phyloP scores from a whole-genome alignment of 2,329 filamentous ascomycete genomes.

The Byssochlamys sp. region DNA sequence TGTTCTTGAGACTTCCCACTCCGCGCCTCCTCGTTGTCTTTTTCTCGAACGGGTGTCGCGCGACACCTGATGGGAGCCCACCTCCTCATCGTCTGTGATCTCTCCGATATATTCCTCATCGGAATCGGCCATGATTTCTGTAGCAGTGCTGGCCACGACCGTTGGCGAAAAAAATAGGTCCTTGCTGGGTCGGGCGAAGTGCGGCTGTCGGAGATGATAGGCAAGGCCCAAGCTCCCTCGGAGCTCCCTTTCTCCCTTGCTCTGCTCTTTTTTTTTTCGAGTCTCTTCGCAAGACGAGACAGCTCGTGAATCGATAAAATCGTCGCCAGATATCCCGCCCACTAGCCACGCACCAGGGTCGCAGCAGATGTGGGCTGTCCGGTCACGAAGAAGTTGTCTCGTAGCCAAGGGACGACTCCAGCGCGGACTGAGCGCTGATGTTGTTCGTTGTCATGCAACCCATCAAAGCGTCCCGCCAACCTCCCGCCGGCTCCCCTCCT shows the following conservation, averaged over 20 bases:
- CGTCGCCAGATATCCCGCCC: background rate
- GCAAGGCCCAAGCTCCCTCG: constrained; percentile 23
- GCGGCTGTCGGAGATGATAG: constrained; percentile 3
- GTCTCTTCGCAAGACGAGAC: background rate
- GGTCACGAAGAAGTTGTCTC: constrained; percentile 19
- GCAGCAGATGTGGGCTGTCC: constrained; percentile 22
- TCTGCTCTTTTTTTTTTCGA: background rate
- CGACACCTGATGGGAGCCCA: constrained; percentile 20
- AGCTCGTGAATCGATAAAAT: background rate
- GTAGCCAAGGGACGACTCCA: constrained; percentile 17
- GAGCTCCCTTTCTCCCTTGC: constrained; percentile 12
- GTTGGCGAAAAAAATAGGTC: background rate
- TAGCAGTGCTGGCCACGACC: background rate
- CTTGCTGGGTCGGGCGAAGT: background rate
- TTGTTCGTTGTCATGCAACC: constrained; percentile 15
- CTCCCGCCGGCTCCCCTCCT: constrained; percentile 14
- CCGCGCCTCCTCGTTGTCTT: constrained; percentile 30
- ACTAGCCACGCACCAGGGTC: constrained; percentile 1
- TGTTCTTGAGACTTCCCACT: constrained; percentile 42
- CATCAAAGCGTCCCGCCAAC: constrained; percentile 20
- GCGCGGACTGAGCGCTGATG: constrained; percentile 14
- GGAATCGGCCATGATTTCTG: constrained; percentile 34
- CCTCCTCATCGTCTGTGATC: constrained; percentile 37
- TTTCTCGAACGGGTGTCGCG: constrained; percentile 24
- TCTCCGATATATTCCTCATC: constrained; percentile 46